These are phyloP conservation scores for Gamsiella multidivaricata DNA, from an alignment of 192 early-diverging fungal genomes.

Conservation along the genomic window DNA sequence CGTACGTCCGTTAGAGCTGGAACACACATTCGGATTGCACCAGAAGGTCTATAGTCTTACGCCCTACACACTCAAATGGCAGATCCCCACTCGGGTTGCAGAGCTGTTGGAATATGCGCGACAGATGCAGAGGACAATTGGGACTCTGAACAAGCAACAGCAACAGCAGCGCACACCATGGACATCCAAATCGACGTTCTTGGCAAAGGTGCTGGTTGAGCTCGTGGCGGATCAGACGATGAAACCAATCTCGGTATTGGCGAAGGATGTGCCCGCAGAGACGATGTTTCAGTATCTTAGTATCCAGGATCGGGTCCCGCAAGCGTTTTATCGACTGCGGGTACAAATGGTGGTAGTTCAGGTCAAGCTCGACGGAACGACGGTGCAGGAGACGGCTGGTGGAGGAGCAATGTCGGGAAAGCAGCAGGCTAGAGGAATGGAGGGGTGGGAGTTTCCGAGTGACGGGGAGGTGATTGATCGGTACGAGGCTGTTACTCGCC, in stretches of 20 bases:
- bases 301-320: conserved; percentile 34
- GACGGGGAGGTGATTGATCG: conserved; percentile 49
- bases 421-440: conserved; percentile 13
- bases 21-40: conserved; percentile 48
- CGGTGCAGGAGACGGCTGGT: not conserved
- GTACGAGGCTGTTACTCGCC: conserved; percentile 41
- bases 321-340: conserved; percentile 36
- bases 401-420: not conserved
- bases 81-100: conserved; percentile 18
- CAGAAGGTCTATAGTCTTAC: conserved; percentile 49
- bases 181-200: conserved; percentile 10
- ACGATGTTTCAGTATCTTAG: conserved; percentile 40
- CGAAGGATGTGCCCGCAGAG: conserved; percentile 40
- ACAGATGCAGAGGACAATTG: not conserved
- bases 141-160: not conserved
- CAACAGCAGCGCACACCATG: not conserved
- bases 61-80: conserved; percentile 49
- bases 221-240: conserved; percentile 26
- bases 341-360: conserved; percentile 46
- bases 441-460: conserved; percentile 39
- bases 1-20: conserved; percentile 20
- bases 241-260: conserved; percentile 25
- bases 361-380: not conserved
- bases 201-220: conserved; percentile 35
- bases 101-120: conserved; percentile 42